Conservation (phyloP, 2,329 filamentous ascomycete genomes). For the Acrocalymma vagum region DNA sequence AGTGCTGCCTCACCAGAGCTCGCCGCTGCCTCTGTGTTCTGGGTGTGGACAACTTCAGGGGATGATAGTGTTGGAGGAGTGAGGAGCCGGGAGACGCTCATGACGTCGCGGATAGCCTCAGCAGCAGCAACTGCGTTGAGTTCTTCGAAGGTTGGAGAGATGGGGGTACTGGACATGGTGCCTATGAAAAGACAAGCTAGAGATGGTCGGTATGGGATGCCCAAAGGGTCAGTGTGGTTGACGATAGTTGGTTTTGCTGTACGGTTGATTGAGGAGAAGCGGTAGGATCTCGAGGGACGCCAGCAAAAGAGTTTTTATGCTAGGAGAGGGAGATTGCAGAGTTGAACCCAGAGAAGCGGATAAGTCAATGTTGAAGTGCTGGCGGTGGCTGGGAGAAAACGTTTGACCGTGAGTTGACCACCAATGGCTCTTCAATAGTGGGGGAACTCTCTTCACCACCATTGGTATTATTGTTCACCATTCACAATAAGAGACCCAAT, state of each 20-base stretch:
- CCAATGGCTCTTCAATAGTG: too few relatives aligned
- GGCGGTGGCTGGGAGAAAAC: too few relatives aligned
- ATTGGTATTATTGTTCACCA: too few relatives aligned
- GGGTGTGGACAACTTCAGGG: neutral
- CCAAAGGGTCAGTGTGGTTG: too few relatives aligned
- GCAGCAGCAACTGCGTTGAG: slow-evolving; percentile 10
- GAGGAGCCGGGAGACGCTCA: slow-evolving; percentile 36
- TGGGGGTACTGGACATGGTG: slow-evolving; percentile 16
- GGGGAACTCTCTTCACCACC: too few relatives aligned
- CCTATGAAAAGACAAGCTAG: slow-evolving; percentile 1
- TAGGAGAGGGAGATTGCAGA: too few relatives aligned
- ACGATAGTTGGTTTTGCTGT: slow-evolving; percentile 1
- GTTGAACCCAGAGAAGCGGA: too few relatives aligned
- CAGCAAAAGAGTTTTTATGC: slow-evolving; percentile 29
- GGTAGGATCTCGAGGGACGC: slow-evolving; percentile 40
- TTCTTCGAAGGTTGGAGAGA: slow-evolving; percentile 1
- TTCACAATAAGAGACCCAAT: too few relatives aligned
- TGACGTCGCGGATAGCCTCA: slow-evolving; percentile 24
- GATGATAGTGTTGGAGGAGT: slow-evolving; percentile 13
- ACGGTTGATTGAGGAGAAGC: slow-evolving; percentile 15
- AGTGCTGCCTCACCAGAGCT: too few relatives aligned
- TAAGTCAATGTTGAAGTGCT: too few relatives aligned
- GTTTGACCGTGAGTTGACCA: too few relatives aligned
- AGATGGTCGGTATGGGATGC: too few relatives aligned
- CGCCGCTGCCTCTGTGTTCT: neutral